A percentile compares a stretch with the other conserved stretches of the same genome.
phyloP scores from a whole-genome alignment of 1,284 basidiomycete genomes.

The Meira nashicola region DNA sequence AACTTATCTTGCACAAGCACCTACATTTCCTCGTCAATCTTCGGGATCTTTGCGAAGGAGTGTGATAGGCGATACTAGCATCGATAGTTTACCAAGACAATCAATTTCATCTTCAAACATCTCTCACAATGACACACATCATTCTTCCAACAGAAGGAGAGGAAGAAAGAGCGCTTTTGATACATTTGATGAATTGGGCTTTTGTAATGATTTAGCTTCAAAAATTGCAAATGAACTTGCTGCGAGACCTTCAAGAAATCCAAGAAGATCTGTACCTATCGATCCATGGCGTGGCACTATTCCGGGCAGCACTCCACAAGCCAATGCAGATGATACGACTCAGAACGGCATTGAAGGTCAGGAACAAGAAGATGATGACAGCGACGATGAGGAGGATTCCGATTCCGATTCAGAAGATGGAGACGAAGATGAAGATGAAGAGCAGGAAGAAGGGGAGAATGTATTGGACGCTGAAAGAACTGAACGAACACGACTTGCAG shows the following conservation, averaged over 20 bases:
- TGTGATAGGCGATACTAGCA: too few species aligned
- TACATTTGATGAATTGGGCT: slow-evolving; percentile 2
- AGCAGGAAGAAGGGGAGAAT: too few species aligned
- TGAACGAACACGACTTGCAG: neutral
- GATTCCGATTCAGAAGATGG: neutral
- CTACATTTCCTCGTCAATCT: too few species aligned
- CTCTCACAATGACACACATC: neutral
- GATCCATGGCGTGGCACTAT: neutral
- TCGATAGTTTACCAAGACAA: too few species aligned
- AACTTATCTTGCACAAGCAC: too few species aligned
- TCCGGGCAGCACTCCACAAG: neutral
- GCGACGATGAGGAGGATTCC: neutral
- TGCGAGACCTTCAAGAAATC: neutral
- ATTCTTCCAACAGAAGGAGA: too few species aligned
- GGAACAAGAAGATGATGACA: neutral
- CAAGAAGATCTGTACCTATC: too few species aligned
- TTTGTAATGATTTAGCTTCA: slow-evolving; percentile 1
- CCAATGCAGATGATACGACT: neutral
- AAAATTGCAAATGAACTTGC: slow-evolving; percentile 1
- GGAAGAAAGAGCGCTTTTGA: slow-evolving; percentile 1
- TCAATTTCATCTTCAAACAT: too few species aligned
- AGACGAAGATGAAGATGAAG: neutral
- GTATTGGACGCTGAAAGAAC: neutral
- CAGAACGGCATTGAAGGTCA: neutral
- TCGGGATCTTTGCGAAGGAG: too few species aligned